Percentiles rank a stretch among this genome's conserved stretches.
Conservation (phyloP, 306 rosid species). For the Datisca glomerata region DNA sequence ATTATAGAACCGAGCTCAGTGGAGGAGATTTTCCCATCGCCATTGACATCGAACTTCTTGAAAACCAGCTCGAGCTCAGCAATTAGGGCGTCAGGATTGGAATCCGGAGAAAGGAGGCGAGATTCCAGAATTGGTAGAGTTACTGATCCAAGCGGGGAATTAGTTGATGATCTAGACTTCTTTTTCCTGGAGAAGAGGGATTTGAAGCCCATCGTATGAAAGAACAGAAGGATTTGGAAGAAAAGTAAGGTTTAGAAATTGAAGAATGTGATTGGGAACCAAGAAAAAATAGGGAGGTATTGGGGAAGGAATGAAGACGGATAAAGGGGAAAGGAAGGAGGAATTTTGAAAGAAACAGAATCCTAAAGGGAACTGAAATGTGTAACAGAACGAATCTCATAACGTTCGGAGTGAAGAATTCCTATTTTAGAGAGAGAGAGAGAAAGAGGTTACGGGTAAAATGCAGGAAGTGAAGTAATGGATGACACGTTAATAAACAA, state of each 20-base stretch:
- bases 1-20: slow-evolving; percentile 69
- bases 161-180: background rate
- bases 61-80: slow-evolving; percentile 57
- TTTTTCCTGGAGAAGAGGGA: background rate
- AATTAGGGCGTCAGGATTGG: slow-evolving; percentile 28
- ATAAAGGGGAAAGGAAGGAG: background rate
- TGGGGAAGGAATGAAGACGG: background rate
- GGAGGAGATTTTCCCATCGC: slow-evolving; percentile 76
- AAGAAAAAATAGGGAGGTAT: background rate
- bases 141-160: slow-evolving; percentile 1
- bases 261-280: too few species aligned
- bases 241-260: too few species aligned
- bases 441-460: slow-evolving; percentile 8
- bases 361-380: background rate
- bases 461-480: slow-evolving; percentile 5
- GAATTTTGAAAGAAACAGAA: slow-evolving; percentile 3
- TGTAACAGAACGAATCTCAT: slow-evolving; percentile 10
- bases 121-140: too few species aligned
- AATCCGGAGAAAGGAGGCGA: slow-evolving; percentile 2
- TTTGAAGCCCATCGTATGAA: slow-evolving; percentile 1
- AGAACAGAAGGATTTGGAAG: too few species aligned
- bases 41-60: slow-evolving; percentile 69
- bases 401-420: slow-evolving; percentile 1
- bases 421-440: slow-evolving; percentile 10
- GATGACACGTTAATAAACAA: slow-evolving; percentile 12